Conservation (phyloP, 352 stramenopile genomes). For the Pythium monospermum region DNA sequence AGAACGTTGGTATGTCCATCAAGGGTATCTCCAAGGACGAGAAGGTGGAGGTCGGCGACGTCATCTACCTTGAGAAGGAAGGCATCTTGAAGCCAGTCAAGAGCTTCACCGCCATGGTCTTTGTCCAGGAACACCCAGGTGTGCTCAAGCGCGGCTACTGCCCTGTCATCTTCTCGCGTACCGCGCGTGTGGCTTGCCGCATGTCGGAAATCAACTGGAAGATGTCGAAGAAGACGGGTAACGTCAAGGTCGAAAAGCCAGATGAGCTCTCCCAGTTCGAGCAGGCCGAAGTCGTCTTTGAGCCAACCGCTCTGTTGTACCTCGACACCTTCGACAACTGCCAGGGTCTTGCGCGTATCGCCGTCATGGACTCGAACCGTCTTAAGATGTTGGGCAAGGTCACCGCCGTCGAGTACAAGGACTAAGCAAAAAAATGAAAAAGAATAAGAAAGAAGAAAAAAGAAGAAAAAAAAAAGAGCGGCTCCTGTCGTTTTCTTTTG, state of each 20-base stretch:
- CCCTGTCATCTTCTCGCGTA: slow-evolving; percentile 78
- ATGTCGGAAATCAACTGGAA: slow-evolving; percentile 83
- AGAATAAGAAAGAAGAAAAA: too few species aligned
- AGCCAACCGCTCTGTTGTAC: slow-evolving; percentile 61
- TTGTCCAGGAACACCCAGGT: slow-evolving; percentile 74
- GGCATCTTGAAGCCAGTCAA: slow-evolving; percentile 48
- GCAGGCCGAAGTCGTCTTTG: slow-evolving; percentile 72
- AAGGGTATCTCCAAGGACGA: slow-evolving; percentile 76
- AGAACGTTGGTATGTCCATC: slow-evolving; percentile 81
- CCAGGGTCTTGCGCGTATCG: slow-evolving; percentile 72
- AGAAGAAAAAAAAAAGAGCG: too few species aligned
- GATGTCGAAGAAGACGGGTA: slow-evolving; percentile 80
- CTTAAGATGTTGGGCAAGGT: slow-evolving; percentile 86
- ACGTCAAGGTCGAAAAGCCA: slow-evolving; percentile 71
- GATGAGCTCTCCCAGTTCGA: slow-evolving; percentile 73
- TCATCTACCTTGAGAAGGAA: slow-evolving; percentile 37
- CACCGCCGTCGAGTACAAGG: slow-evolving; percentile 35
- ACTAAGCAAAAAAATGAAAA: too few species aligned
- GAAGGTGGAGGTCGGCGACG: slow-evolving; percentile 55
- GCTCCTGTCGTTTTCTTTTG: too few species aligned
- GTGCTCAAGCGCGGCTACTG: slow-evolving; percentile 71
- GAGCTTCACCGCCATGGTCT: slow-evolving; percentile 68
- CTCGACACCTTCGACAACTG: slow-evolving; percentile 75
- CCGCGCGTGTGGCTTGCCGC: slow-evolving; percentile 76
- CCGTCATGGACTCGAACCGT: slow-evolving; percentile 84